phyloP scores from a whole-genome alignment of 805 yeast species.

The Starmerella geochares region DNA sequence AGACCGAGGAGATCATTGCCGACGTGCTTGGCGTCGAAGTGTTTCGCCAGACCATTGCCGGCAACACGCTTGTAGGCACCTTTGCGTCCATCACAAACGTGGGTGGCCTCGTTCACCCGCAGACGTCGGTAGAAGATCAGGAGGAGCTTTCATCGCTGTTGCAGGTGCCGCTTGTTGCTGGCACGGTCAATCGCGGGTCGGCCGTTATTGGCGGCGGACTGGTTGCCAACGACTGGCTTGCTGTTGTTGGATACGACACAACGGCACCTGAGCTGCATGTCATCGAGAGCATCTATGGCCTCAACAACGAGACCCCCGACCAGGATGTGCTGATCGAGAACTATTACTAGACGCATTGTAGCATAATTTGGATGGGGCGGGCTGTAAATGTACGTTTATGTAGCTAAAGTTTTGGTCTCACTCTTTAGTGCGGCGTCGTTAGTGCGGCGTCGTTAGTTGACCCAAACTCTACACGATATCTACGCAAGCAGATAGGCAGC shows the following conservation, averaged over 20 bases:
- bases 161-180: constrained; percentile 97
- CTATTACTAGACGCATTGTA: constrained; percentile 27
- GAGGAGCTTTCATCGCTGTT: constrained; percentile 91
- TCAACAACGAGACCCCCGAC: constrained; percentile 34
- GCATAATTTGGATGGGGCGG: not conserved
- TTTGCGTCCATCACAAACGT: constrained; percentile 91
- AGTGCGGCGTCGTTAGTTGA: too few relatives aligned
- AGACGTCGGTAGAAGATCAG: constrained; percentile 93
- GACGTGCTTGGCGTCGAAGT: constrained; percentile 98
- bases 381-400: not conserved
- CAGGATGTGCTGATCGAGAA: constrained; percentile 35
- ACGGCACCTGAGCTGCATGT: constrained; percentile 98
- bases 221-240: constrained; percentile 97
- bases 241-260: constrained; percentile 93
- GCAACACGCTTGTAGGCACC: constrained; percentile 93
- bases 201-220: constrained; percentile 97
- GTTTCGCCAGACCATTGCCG: constrained; percentile 97
- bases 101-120: constrained; percentile 98
- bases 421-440: too few relatives aligned
- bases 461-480: too few relatives aligned
- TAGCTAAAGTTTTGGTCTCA: not conserved
- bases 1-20: constrained; percentile 95
- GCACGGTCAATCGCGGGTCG: constrained; percentile 96
- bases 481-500: too few relatives aligned
- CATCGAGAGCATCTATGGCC: constrained; percentile 78